Conservation (phyloP, 2,329 filamentous ascomycete genomes). For the Ciborinia camelliae region DNA sequence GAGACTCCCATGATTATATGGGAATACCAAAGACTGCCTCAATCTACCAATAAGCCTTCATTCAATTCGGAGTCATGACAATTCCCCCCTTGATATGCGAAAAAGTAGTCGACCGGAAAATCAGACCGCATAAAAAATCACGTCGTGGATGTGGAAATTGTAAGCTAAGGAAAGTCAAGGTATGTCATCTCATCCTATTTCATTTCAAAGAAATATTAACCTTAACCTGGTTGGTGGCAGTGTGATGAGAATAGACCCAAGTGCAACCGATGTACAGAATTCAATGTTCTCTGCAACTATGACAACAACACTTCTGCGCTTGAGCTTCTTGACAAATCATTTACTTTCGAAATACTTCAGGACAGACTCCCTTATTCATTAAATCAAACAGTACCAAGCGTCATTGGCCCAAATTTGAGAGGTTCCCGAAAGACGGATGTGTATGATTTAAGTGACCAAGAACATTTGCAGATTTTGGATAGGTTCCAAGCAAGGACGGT, state of each 20-base stretch:
- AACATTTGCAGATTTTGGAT: conserved; percentile 39
- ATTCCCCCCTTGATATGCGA: neutral
- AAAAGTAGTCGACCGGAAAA: conserved; percentile 17
- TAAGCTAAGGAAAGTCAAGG: conserved; percentile 53
- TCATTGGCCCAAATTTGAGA: neutral
- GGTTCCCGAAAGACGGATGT: neutral
- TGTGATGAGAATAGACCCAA: conserved; percentile 52
- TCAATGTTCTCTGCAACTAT: conserved; percentile 49
- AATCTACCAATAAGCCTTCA: neutral
- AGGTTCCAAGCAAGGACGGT: conserved; percentile 45
- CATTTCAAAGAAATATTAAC: neutral
- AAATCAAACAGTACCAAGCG: neutral
- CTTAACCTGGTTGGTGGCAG: conserved; percentile 34
- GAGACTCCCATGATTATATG: no score
- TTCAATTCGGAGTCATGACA: neutral
- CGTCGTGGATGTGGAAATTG: conserved; percentile 54
- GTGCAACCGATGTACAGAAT: conserved; percentile 48
- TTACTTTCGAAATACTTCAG: conserved; percentile 17
- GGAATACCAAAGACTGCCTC: neutral
- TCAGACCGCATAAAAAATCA: conserved; percentile 49
- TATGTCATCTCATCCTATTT: conserved; percentile 31
- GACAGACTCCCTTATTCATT: neutral
- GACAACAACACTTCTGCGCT: conserved; percentile 36
- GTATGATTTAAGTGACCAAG: conserved; percentile 20
- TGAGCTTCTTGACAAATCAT: conserved; percentile 35